Evolutionary conservation across 306 rosid species (phyloP), one percentile per base, ranked within the genome.

Genomic region (Corylus americana): DNA sequence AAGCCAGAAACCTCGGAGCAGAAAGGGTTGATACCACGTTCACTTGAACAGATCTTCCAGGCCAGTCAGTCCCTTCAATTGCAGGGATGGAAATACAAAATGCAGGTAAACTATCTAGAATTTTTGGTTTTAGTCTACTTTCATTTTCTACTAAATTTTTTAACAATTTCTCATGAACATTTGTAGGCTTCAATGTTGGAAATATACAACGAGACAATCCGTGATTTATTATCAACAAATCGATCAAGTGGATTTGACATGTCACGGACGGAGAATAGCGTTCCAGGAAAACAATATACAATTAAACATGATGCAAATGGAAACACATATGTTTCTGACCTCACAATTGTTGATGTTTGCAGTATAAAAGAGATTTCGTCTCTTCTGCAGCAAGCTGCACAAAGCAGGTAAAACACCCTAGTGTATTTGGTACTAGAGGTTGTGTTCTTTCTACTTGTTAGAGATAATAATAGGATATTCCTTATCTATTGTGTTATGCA

Each of bases 271-370:
- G 98, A 95, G 75, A 91, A 78, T 71, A 78, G 89, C 77, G 90
- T 70, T 79, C 80, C 81, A 9, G 90, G 96, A 50, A 95, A 90
- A 83, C 97, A 90, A 70, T 93, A 93, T 82, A 91, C 94, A 37
- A 95, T 93, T 68, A 95, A 91, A 74, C 99, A 95, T 59, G 99
- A 95, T 69, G 85, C 89, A 71, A 92, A 92, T 77, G 98, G 98
- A 81, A 92, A 91, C 79, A 92, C 98, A 0, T 77, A 85, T 20
- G 98, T 92, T 80, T 89, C 96, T 8, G 98, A 93, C 81, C 94
- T 96, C 31, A 88, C 98, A 4, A 87, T 91, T 54, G 85, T 91
- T 14, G 97, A 93, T 73, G 99, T 93, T 73, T 80, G 89, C 81
- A 93, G 93, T 55, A 88, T 83, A n/a, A 83, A 88, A 79, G 97